phyloP scores from a whole-genome alignment of 345 rosid species.

The Populus tremula region DNA sequence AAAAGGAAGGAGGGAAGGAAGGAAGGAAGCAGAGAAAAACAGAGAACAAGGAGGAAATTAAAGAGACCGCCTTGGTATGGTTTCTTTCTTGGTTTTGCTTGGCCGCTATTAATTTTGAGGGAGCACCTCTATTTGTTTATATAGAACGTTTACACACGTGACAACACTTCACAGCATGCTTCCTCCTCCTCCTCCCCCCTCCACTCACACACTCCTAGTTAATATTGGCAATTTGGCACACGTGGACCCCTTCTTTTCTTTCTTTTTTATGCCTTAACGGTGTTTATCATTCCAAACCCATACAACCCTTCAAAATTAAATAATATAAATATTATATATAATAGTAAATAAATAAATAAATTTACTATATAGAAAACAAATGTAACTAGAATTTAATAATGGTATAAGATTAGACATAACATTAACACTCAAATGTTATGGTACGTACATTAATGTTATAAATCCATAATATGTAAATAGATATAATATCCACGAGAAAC shows the following conservation, averaged over 20 bases:
- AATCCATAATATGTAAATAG: too few relatives aligned
- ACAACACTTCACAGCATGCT: conserved; percentile 49
- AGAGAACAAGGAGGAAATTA: conserved; percentile 13
- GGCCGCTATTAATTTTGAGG: conserved; percentile 15
- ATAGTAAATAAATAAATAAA: too few relatives aligned
- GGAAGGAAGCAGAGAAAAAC: not conserved
- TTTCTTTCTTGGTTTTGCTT: conserved; percentile 9
- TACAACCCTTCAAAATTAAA: too few relatives aligned
- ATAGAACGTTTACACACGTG: conserved; percentile 60
- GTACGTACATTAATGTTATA: too few relatives aligned
- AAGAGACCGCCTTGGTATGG: not conserved
- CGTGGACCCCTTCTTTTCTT: conserved; percentile 39
- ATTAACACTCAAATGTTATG: too few relatives aligned
- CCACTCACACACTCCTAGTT: conserved; percentile 14
- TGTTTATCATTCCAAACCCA: too few relatives aligned
- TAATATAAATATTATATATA: too few relatives aligned
- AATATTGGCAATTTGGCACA: conserved; percentile 39
- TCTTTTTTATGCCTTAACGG: too few relatives aligned
- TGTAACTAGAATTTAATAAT: too few relatives aligned
- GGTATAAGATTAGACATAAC: too few relatives aligned
- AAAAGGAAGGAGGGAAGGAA: conserved; percentile 3
- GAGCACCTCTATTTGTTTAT: conserved; percentile 23
- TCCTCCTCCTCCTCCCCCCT: conserved; percentile 19
- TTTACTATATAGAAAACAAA: too few relatives aligned
- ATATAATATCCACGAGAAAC: too few relatives aligned